These are phyloP conservation scores for Auricularia auricula-judae DNA, from an alignment of 768 basidiomycete genomes.

Conservation along the genomic window DNA sequence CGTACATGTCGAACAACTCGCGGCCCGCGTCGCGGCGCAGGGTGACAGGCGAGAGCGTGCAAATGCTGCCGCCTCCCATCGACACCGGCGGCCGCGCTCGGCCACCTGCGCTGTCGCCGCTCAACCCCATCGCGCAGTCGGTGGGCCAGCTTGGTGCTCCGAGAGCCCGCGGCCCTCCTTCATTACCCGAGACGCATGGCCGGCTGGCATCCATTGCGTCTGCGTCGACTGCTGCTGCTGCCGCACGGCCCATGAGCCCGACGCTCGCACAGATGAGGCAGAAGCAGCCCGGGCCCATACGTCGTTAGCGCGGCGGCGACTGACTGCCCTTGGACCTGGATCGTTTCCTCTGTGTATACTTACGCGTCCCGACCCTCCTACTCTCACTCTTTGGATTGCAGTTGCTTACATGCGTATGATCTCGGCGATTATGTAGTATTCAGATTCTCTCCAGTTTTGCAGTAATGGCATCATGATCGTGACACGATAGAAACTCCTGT, in stretches of 20 bases:
- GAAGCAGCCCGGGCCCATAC: neutral
- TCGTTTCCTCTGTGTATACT: too few relatives aligned
- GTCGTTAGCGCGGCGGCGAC: neutral
- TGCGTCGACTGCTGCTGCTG: neutral
- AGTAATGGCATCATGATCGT: too few relatives aligned
- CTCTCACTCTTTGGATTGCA: too few relatives aligned
- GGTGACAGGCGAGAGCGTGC: constrained; percentile 41
- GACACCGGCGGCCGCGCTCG: constrained; percentile 23
- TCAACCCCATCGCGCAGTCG: constrained; percentile 35
- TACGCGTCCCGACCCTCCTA: too few relatives aligned
- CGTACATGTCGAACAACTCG: constrained; percentile 6
- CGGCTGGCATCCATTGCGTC: neutral
- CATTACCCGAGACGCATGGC: neutral
- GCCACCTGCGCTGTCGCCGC: constrained; percentile 41
- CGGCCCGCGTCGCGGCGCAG: constrained; percentile 49
- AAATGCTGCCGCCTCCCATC: constrained; percentile 10
- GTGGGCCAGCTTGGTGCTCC: constrained; percentile 13
- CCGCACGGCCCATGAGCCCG: constrained; percentile 2
- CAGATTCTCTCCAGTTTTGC: too few relatives aligned
- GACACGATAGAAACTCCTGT: too few relatives aligned
- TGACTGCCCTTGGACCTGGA: too few relatives aligned
- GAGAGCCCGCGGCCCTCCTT: constrained; percentile 30
- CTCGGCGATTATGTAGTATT: too few relatives aligned
- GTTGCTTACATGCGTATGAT: too few relatives aligned
- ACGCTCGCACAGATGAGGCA: neutral